Evolutionary conservation across 2,329 filamentous ascomycete genomes (phyloP).

Genomic region (Hymenoscyphus linearis): DNA sequence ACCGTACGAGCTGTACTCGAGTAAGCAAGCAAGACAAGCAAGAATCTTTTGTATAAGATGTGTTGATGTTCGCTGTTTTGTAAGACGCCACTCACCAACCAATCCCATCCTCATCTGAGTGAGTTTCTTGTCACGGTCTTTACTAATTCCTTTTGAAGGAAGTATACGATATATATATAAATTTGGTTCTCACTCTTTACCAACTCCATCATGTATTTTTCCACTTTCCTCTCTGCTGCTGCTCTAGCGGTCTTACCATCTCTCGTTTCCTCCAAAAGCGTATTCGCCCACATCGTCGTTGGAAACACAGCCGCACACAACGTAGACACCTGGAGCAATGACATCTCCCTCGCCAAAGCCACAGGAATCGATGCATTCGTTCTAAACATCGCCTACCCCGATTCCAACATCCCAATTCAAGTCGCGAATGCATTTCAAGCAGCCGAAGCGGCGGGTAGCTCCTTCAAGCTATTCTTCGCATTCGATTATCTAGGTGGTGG

Average conservation of each 20-base stretch:
- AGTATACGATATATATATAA: too few relatives aligned
- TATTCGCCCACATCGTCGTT: constrained; percentile 31
- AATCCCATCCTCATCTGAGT: neutral
- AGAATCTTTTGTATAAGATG: constrained; percentile 1
- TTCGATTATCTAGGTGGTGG: constrained; percentile 33
- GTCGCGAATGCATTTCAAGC: constrained; percentile 33
- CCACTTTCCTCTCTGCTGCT: constrained; percentile 1
- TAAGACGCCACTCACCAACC: too few relatives aligned
- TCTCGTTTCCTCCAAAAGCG: constrained; percentile 22
- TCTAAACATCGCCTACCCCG: constrained; percentile 31
- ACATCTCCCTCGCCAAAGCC: constrained; percentile 22
- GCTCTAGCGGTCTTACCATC: constrained; percentile 8
- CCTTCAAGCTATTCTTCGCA: constrained; percentile 31
- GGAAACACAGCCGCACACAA: constrained; percentile 32
- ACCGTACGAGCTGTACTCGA: too few relatives aligned
- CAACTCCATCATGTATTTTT: constrained; percentile 15
- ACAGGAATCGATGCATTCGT: constrained; percentile 35
- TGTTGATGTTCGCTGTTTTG: neutral
- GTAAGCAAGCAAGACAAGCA: too few relatives aligned
- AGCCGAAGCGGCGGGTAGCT: constrained; percentile 25
- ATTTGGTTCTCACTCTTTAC: neutral
- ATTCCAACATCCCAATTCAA: constrained; percentile 31
- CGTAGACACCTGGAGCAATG: constrained; percentile 15
- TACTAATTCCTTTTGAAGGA: neutral
- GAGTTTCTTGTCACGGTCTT: constrained; percentile 1